Base-by-base conservation (phyloP, 305 asterid genomes). In the Fraxinus baroniana region DNA sequence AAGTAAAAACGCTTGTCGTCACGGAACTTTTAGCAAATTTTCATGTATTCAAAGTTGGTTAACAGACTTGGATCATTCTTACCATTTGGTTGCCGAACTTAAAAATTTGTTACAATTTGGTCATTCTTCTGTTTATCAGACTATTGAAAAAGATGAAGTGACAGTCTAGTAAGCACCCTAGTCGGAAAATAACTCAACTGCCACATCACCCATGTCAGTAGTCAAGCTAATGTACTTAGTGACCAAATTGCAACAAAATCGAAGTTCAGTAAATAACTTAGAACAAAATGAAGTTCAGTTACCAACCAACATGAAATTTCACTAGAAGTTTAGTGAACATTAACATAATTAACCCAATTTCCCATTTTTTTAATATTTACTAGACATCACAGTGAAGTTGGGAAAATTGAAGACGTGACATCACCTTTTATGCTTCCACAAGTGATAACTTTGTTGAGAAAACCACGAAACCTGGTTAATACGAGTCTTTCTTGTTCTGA, bases 401-500 rank as follows among this genome's bases (percentile, higher is more conserved):
- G 46, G 78, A 46, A 46, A 78, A 52, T 35, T 37, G 74, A 76
- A 17, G 64, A 60, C 24, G 75, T 2, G 2, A 15, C 18, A 30
- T 84, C 79, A 89, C 94, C 93, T 91, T 88, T 87, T 81, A 86
- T 85, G 82, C 85, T 77, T 84, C 85, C 90, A 60, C 89, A 79
- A 22, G 89, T 83, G 85, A 92, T 86, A 24, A 93, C 89, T 68
- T 83, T 74, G 84, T 84, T 86, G 80, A 93, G 93, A 78, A 90
- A 87, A 84, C 79, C 62, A 78, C 89, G 87, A 60, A 92, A 88
- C 17, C 71, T 85, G 60, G 88, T 84, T 75, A 92, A 82, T 15
- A 90, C 90, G 39, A 91, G 93, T 86, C 86, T 86, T 83, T 93
- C 97, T 83, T 90, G 95, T 81, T 93, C 97, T 17, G 85, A 89